Evolutionary conservation across 345 rosid species (phyloP).

Genomic region (Rhodomyrtus tomentosa): DNA sequence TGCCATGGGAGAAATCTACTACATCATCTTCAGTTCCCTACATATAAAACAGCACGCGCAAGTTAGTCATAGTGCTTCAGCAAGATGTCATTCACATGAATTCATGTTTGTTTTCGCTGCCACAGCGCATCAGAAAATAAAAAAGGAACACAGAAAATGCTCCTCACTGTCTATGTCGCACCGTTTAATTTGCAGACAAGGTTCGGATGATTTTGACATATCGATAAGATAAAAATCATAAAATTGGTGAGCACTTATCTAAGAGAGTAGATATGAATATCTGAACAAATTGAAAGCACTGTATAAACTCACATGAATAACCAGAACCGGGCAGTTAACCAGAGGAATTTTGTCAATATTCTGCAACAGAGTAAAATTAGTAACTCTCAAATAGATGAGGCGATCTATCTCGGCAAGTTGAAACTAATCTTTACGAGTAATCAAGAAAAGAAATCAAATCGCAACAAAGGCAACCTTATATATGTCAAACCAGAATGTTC

Average conservation of each 20-base stretch:
- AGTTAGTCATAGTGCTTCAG: background rate
- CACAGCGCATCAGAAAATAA: background rate
- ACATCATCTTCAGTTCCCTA: slow-evolving; percentile 88
- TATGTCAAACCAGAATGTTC: slow-evolving; percentile 77
- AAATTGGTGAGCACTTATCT: background rate
- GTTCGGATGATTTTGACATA: background rate
- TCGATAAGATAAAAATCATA: background rate
- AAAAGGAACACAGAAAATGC: background rate
- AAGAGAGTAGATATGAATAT: background rate
- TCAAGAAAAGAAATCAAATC: background rate
- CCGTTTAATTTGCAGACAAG: background rate
- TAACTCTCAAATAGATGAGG: background rate
- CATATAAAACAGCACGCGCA: background rate
- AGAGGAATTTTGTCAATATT: slow-evolving; percentile 75
- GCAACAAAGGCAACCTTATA: slow-evolving; percentile 41
- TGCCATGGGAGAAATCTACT: slow-evolving; percentile 77
- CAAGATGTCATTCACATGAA: background rate
- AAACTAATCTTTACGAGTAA: background rate
- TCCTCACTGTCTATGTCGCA: background rate
- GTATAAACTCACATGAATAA: slow-evolving; percentile 62
- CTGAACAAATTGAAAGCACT: background rate
- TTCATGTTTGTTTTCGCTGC: background rate
- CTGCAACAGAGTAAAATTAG: slow-evolving; percentile 17
- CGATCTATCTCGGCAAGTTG: background rate
- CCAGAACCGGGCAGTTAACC: slow-evolving; percentile 72